Evolutionary conservation across 768 basidiomycete genomes (phyloP).

Genomic region (Imleria badia): DNA sequence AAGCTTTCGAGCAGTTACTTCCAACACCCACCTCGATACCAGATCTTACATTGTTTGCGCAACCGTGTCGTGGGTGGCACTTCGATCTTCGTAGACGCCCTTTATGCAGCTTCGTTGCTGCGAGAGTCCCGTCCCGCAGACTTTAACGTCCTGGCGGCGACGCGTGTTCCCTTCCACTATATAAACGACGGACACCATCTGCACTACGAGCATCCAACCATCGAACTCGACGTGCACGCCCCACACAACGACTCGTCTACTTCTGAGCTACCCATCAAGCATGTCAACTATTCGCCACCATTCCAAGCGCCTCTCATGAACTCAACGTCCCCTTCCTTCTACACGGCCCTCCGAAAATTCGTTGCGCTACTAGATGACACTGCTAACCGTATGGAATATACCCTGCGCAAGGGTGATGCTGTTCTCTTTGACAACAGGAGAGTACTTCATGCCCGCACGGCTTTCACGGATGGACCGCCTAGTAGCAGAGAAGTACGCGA

Average conservation of each 20-base stretch:
- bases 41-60: slow-evolving; percentile 87
- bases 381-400: slow-evolving; percentile 55
- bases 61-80: slow-evolving; percentile 81
- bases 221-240: slow-evolving; percentile 50
- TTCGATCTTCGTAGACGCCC: slow-evolving; percentile 85
- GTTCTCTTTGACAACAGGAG: slow-evolving; percentile 92
- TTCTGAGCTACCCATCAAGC: slow-evolving; percentile 40
- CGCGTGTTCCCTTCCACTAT: slow-evolving; percentile 86
- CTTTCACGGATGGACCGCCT: slow-evolving; percentile 50
- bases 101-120: slow-evolving; percentile 60
- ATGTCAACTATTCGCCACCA: slow-evolving; percentile 92
- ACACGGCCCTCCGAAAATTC: slow-evolving; percentile 62
- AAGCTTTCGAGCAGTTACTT: slow-evolving; percentile 64
- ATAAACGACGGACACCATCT: slow-evolving; percentile 88
- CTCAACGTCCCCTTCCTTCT: slow-evolving; percentile 54
- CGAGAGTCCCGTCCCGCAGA: slow-evolving; percentile 44
- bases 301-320: slow-evolving; percentile 81
- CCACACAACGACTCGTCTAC: slow-evolving; percentile 6
- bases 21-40: slow-evolving; percentile 86
- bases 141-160: slow-evolving; percentile 58
- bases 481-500: slow-evolving; percentile 35
- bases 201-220: slow-evolving; percentile 68
- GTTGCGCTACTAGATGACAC: slow-evolving; percentile 54
- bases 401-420: slow-evolving; percentile 77
- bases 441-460: slow-evolving; percentile 82